phyloP scores from a whole-genome alignment of 805 yeast genomes.

The Tetrapisispora namnaoensis region DNA sequence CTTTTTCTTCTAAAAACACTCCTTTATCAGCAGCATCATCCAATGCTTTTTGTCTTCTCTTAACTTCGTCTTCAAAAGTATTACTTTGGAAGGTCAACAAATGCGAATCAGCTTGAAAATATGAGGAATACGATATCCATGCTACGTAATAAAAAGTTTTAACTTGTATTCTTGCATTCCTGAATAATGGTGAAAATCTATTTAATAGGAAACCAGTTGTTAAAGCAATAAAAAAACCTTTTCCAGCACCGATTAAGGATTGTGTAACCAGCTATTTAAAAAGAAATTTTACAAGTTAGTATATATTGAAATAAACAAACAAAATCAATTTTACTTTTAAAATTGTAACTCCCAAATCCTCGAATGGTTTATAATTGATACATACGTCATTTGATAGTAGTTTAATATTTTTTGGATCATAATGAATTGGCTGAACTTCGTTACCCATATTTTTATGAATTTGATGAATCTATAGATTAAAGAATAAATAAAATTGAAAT shows the following conservation, averaged over 20 bases:
- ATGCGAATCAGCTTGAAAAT: slow-evolving; percentile 35
- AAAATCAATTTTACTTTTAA: no score
- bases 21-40: slow-evolving; percentile 40
- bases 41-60: slow-evolving; percentile 29
- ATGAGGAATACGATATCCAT: slow-evolving; percentile 35
- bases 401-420: slow-evolving; percentile 30
- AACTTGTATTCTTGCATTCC: slow-evolving; percentile 33
- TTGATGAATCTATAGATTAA: not conserved
- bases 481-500: not conserved
- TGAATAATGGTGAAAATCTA: slow-evolving; percentile 29
- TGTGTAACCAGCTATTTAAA: slow-evolving; percentile 28
- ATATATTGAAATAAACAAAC: not conserved
- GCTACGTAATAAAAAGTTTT: slow-evolving; percentile 34
- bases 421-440: slow-evolving; percentile 30
- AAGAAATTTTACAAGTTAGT: slow-evolving; percentile 5
- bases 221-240: slow-evolving; percentile 33
- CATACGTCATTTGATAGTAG: slow-evolving; percentile 31
- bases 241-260: slow-evolving; percentile 33
- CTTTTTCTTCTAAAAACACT: slow-evolving; percentile 32
- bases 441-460: slow-evolving; percentile 11
- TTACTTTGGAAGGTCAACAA: slow-evolving; percentile 30
- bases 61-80: slow-evolving; percentile 26
- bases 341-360: not conserved
- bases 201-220: slow-evolving; percentile 28
- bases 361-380: not conserved